Evolutionary conservation across 331 rosid species (phyloP).

Genomic region (Phaseolus coccineus): DNA sequence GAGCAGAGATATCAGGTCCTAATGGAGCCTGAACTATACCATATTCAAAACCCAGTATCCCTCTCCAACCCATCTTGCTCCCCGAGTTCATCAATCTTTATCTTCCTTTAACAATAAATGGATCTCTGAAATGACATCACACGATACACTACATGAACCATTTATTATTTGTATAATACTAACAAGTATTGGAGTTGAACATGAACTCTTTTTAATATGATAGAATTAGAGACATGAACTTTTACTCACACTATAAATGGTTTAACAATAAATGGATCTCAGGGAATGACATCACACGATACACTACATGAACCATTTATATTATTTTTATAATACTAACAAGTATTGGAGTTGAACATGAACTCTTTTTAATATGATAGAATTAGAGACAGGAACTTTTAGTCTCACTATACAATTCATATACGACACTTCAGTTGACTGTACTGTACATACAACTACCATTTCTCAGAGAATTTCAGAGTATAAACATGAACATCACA

Average conservation of each 20-base stretch:
- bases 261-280: not conserved
- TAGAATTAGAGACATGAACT: not conserved
- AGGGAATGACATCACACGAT: not conserved
- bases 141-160: not conserved
- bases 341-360: not conserved
- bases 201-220: not conserved
- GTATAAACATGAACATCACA: not conserved
- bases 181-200: not conserved
- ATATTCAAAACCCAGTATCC: constrained; percentile 68
- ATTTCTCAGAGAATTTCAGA: no score
- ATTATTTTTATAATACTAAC: not conserved
- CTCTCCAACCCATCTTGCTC: constrained; percentile 61
- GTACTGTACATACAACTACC: no score
- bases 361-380: not conserved
- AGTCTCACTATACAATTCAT: no score
- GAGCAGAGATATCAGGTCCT: constrained; percentile 77
- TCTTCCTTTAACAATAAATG: not conserved
- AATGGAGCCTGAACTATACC: constrained; percentile 74
- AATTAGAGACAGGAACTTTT: not conserved
- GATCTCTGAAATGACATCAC: not conserved
- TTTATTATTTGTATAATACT: not conserved
- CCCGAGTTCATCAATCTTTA: not conserved
- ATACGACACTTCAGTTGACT: no score
- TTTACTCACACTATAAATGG: no score
- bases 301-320: not conserved